These are phyloP conservation scores for Alternaria brassicae DNA, from an alignment of 2,329 filamentous ascomycete species.

Conservation along the genomic window DNA sequence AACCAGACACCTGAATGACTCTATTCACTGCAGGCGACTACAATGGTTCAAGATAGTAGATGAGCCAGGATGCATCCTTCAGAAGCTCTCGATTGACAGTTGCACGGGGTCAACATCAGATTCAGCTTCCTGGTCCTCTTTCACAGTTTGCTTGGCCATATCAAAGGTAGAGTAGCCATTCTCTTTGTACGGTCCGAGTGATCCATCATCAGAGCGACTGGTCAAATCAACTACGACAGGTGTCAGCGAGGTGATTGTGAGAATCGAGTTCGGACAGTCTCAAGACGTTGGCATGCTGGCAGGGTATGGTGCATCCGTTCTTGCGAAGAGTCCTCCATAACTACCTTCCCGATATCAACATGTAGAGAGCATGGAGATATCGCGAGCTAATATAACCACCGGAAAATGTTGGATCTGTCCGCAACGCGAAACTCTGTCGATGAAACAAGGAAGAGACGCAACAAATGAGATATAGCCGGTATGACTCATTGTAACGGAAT, in stretches of 20 bases:
- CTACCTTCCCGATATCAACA: slow-evolving; percentile 41
- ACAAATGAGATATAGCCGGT: slow-evolving; percentile 35
- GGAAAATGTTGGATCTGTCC: no score
- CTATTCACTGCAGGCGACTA: slow-evolving; percentile 31
- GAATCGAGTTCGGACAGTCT: slow-evolving; percentile 40
- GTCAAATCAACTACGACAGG: slow-evolving; percentile 36
- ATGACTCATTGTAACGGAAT: slow-evolving; percentile 20
- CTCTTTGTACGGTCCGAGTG: slow-evolving; percentile 49
- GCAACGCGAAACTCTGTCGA: no score
- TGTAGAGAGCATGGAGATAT: slow-evolving; percentile 27
- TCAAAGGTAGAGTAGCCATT: slow-evolving; percentile 43
- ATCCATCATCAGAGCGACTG: slow-evolving; percentile 3
- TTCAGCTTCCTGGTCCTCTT: slow-evolving; percentile 17
- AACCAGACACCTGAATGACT: slow-evolving; percentile 25
- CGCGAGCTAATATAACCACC: no score
- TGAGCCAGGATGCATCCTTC: neutral
- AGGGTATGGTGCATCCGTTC: slow-evolving; percentile 48
- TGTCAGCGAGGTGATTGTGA: slow-evolving; percentile 53
- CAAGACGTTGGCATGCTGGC: slow-evolving; percentile 48
- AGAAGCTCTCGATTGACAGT: slow-evolving; percentile 26
- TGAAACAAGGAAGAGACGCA: no score
- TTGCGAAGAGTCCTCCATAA: slow-evolving; percentile 35
- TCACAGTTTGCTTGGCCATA: slow-evolving; percentile 26
- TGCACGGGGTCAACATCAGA: slow-evolving; percentile 33
- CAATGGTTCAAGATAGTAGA: slow-evolving; percentile 31